These are phyloP conservation scores for Cymbopogon flexuosus DNA, from an alignment of 202 grass and related monocot genomes.

Conservation along the genomic window DNA sequence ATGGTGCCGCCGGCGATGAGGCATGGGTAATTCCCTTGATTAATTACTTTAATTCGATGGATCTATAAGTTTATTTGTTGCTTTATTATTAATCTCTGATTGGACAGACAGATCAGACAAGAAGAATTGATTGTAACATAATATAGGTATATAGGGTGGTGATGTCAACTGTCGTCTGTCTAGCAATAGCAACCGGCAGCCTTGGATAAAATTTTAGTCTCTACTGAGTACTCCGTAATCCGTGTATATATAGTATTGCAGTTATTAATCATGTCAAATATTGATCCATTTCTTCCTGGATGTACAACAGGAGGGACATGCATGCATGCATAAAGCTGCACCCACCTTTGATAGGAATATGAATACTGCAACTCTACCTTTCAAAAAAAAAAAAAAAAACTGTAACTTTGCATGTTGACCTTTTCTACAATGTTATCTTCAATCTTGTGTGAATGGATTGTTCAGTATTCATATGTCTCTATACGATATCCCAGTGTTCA, in stretches of 20 bases:
- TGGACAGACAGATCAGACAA: background rate
- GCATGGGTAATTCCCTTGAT: constrained; percentile 11
- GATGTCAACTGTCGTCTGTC: background rate
- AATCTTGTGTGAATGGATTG: background rate
- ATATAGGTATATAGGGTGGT: background rate
- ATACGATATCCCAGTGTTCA: too few species aligned
- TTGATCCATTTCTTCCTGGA: background rate
- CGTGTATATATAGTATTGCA: background rate
- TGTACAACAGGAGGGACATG: background rate
- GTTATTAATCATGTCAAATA: background rate
- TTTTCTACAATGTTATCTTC: background rate
- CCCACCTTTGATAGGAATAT: background rate
- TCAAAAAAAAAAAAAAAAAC: background rate
- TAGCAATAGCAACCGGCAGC: background rate
- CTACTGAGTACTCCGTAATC: background rate
- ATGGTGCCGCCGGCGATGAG: constrained; percentile 79
- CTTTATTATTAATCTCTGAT: background rate
- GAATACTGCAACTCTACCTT: background rate
- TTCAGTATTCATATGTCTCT: background rate
- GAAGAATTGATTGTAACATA: background rate
- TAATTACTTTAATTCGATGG: background rate
- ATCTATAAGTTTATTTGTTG: background rate
- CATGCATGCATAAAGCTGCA: background rate
- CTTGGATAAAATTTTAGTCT: background rate
- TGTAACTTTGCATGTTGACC: background rate